Conservation (phyloP, 768 basidiomycete genomes). For the Lyophyllum atratum region DNA sequence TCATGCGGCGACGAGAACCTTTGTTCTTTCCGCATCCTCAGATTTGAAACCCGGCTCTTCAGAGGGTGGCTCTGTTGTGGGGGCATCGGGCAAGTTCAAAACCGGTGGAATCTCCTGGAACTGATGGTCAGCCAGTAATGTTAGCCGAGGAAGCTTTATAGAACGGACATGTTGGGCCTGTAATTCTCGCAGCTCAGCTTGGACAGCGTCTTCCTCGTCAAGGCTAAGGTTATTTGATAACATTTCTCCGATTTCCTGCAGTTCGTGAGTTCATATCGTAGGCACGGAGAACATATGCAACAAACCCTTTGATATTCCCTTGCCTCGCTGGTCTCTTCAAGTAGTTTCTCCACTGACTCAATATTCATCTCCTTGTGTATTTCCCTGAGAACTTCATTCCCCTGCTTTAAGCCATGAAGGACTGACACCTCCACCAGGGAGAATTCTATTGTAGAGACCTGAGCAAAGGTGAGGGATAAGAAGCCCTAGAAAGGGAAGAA, state of each 20-base stretch:
- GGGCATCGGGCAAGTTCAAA: conserved; percentile 56
- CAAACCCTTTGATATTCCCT: conserved; percentile 84
- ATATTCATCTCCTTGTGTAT: conserved; percentile 93
- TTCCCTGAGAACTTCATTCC: conserved; percentile 90
- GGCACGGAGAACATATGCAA: background rate
- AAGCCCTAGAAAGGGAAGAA: background rate
- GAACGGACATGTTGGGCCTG: conserved; percentile 62
- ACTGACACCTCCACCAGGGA: conserved; percentile 93
- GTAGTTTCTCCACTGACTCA: conserved; percentile 89
- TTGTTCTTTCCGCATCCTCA: conserved; percentile 16
- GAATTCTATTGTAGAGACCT: conserved; percentile 98
- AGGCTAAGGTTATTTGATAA: conserved; percentile 77
- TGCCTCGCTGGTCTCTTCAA: conserved; percentile 93
- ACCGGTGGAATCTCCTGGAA: conserved; percentile 26
- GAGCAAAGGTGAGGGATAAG: background rate
- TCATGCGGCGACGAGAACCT: conserved; percentile 37
- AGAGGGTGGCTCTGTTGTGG: conserved; percentile 44
- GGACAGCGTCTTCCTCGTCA: conserved; percentile 95
- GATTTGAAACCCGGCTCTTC: conserved; percentile 22
- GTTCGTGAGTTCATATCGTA: background rate
- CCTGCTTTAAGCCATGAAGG: conserved; percentile 89
- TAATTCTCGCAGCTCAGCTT: conserved; percentile 73
- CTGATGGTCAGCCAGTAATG: conserved; percentile 2
- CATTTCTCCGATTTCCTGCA: conserved; percentile 89
- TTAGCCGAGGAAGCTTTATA: background rate